Conservation (phyloP, 768 basidiomycete species). For the Suillus subaureus region DNA sequence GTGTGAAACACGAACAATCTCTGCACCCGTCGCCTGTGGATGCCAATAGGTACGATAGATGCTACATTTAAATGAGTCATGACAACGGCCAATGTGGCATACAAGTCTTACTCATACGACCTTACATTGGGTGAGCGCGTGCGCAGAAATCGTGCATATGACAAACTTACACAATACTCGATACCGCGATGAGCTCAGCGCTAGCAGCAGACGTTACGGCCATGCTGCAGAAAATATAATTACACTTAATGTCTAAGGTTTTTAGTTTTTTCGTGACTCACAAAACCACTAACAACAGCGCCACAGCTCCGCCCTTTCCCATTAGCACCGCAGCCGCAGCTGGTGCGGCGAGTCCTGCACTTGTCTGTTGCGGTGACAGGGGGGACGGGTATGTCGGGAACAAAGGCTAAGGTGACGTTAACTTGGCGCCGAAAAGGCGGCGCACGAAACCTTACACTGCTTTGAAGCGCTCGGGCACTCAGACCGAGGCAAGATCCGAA, state of each 20-base stretch:
- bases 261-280: not conserved
- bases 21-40: conserved; percentile 31
- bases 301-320: conserved; percentile 38
- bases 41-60: conserved; percentile 37
- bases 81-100: not conserved
- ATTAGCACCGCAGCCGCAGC: conserved; percentile 35
- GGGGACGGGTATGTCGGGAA: conserved; percentile 39
- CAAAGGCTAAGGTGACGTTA: conserved; percentile 25
- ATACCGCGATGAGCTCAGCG: conserved; percentile 39
- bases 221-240: conserved; percentile 19
- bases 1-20: conserved; percentile 38
- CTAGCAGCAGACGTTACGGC: conserved; percentile 38
- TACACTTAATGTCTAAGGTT: not conserved
- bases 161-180: conserved; percentile 25
- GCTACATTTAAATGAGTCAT: conserved; percentile 15
- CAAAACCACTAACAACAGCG: conserved; percentile 36
- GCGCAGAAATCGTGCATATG: not conserved
- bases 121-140: conserved; percentile 17
- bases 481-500: conserved; percentile 37
- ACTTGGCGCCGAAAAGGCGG: not conserved
- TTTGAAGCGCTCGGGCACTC: conserved; percentile 22
- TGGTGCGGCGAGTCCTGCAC: conserved; percentile 34
- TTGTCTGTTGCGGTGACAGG: conserved; percentile 15
- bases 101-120: conserved; percentile 33
- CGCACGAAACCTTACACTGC: conserved; percentile 9